These are phyloP conservation scores for Uronychia setigera DNA, from an alignment of 73 alveolate species.

Conservation along the genomic window DNA sequence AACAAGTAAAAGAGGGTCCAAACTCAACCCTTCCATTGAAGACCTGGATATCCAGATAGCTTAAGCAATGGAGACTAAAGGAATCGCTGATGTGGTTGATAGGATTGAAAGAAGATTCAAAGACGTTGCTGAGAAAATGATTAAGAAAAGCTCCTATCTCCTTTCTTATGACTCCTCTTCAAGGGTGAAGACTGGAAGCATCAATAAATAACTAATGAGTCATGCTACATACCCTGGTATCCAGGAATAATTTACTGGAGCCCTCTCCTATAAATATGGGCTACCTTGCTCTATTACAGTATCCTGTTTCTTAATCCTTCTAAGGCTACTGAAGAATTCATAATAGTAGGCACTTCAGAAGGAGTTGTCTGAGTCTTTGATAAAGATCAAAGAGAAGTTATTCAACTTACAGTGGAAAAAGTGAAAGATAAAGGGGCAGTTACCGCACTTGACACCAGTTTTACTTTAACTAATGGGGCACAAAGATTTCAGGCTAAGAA, in stretches of 20 bases:
- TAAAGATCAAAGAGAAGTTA: neutral
- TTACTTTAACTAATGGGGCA: too few relatives aligned
- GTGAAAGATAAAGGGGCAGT: neutral
- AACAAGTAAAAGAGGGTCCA: too few relatives aligned
- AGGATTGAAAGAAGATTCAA: slow-evolving; percentile 46
- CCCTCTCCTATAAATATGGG: neutral
- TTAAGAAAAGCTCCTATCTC: slow-evolving; percentile 20
- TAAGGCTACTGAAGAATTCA: neutral
- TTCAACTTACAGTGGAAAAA: neutral
- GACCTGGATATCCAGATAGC: neutral
- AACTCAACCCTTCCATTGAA: neutral
- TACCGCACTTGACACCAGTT: neutral
- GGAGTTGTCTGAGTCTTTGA: neutral
- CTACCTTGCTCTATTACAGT: neutral
- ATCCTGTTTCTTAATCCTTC: neutral
- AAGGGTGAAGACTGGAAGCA: neutral
- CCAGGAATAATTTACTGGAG: neutral
- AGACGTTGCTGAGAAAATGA: slow-evolving; percentile 39
- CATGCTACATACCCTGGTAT: neutral
- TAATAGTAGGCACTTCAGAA: neutral
- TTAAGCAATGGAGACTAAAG: neutral
- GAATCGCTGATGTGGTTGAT: slow-evolving; percentile 27
- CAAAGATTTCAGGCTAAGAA: neutral
- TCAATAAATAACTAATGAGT: neutral
- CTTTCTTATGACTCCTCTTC: neutral